These are phyloP conservation scores for Cyclotella cryptica DNA, from an alignment of 108 stramenopile species.

Conservation along the genomic window DNA sequence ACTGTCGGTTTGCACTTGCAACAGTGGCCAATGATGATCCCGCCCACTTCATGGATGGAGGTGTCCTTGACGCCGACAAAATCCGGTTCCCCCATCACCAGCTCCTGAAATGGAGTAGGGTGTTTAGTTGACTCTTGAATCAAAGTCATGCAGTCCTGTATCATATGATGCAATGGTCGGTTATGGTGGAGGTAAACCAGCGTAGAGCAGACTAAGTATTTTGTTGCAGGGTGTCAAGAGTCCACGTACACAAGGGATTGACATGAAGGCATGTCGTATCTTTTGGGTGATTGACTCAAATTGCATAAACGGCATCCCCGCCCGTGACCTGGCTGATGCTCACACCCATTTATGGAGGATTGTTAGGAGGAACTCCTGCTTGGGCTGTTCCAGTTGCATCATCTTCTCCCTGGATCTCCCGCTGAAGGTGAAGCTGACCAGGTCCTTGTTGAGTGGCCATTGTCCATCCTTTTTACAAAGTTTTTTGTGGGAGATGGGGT, in stretches of 20 bases:
- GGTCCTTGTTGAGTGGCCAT: neutral
- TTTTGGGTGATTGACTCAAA: too few species aligned
- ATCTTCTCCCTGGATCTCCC: conserved; percentile 1
- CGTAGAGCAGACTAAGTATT: neutral
- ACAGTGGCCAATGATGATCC: neutral
- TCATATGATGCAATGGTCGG: neutral
- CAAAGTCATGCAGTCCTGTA: neutral
- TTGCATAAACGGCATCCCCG: neutral
- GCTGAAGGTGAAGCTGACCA: neutral
- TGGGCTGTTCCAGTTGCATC: neutral
- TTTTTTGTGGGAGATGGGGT: neutral
- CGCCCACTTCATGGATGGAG: conserved; percentile 39
- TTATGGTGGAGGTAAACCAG: neutral
- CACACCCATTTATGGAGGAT: neutral
- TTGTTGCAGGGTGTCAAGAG: neutral
- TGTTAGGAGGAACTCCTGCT: neutral
- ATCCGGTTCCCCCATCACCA: conserved; percentile 15
- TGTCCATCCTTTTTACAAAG: neutral
- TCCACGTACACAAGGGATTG: neutral
- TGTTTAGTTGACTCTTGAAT: neutral
- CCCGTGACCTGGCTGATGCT: too few species aligned
- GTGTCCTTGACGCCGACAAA: conserved; percentile 36
- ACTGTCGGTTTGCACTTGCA: conserved; percentile 14
- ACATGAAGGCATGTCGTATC: neutral
- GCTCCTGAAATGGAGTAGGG: neutral